Evolutionary conservation across 2,329 filamentous ascomycete species (phyloP).

Genomic region (Alternaria brassicicola): DNA sequence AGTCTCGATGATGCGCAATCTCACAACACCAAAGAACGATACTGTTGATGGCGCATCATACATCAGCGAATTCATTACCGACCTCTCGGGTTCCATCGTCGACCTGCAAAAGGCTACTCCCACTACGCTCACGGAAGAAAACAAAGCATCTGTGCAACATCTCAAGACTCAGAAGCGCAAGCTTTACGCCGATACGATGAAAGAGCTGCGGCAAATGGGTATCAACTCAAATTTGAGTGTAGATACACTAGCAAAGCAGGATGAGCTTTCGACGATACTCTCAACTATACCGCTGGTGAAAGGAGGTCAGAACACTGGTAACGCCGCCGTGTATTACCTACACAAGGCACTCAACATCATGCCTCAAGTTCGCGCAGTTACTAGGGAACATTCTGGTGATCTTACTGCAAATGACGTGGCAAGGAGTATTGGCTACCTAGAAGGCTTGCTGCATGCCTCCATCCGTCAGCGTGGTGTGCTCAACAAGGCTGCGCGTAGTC

Average conservation of each 20-base stretch:
- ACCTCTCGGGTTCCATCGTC: constrained; percentile 69
- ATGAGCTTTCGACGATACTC: constrained; percentile 72
- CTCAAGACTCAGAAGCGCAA: constrained; percentile 90
- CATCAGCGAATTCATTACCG: constrained; percentile 71
- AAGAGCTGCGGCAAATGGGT: constrained; percentile 84
- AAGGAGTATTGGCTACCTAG: constrained; percentile 82
- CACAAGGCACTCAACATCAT: constrained; percentile 79
- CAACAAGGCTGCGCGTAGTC: constrained; percentile 36
- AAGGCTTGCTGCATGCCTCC: constrained; percentile 76
- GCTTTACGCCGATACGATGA: constrained; percentile 86
- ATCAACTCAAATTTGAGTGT: constrained; percentile 81
- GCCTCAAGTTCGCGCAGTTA: constrained; percentile 68
- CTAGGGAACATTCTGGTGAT: constrained; percentile 80
- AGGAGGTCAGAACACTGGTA: constrained; percentile 36
- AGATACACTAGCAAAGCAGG: constrained; percentile 74
- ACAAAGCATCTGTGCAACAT: constrained; percentile 82
- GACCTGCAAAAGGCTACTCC: constrained; percentile 87
- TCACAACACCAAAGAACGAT: constrained; percentile 61
- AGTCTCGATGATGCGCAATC: constrained; percentile 73
- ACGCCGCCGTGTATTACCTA: constrained; percentile 70
- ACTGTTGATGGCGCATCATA: constrained; percentile 63
- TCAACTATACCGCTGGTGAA: constrained; percentile 54
- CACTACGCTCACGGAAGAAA: constrained; percentile 79
- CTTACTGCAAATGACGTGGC: constrained; percentile 79
- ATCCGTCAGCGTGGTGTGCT: constrained; percentile 63